Evolutionary conservation across 2,329 filamentous ascomycete species (phyloP), one percentile per base, ranked within the genome.

Genomic region (Paraconiothyrium brasiliense): DNA sequence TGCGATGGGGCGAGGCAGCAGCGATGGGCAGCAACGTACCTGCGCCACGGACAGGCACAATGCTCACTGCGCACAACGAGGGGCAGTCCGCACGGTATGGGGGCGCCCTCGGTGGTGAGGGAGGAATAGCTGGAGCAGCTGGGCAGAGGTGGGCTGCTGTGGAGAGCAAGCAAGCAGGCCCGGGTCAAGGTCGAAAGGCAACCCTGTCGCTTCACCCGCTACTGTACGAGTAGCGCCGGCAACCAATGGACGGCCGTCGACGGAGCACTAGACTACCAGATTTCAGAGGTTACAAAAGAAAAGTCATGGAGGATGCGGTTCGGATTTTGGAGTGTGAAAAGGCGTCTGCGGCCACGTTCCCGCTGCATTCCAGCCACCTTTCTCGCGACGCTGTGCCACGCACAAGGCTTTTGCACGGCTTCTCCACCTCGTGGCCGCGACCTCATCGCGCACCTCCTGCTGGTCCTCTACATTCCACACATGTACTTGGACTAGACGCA

Each of bases 21-120:
- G 43, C 48, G 46, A 32, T 34, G 46, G 43, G 24, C 52, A 35
- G 48, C 41, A 35, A 66, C 67, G 59, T 60, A 69, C 67, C 59
- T 44, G 51, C 48, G 60, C 60, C 63, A 61, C 57, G 44, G 49
- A 64, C 58, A 57, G 62, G 49, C 59, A 51, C 61, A 46, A 27
- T 37, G 46, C 34, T 8, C 9, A 9, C 37, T 14, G 41, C 22
- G 16, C 58, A 10, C 20, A 13, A 27, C 9, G 9, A 20, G 34
- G 41, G 41, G 35, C 46, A 47, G 47, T 54, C 6, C 27, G 27
- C 27, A 30, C 27, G 27, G 27, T 4, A 30, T 30, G 6, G 27
- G 4, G 16, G 37, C 43, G 24, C 13, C 24, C 16, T 49, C 32
- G 54, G 59, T 50, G 52, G 59, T 55, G 58, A 52, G 43, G 34